phyloP scores from a whole-genome alignment of 2,329 filamentous ascomycete species.

The Elsinoe ampelina region DNA sequence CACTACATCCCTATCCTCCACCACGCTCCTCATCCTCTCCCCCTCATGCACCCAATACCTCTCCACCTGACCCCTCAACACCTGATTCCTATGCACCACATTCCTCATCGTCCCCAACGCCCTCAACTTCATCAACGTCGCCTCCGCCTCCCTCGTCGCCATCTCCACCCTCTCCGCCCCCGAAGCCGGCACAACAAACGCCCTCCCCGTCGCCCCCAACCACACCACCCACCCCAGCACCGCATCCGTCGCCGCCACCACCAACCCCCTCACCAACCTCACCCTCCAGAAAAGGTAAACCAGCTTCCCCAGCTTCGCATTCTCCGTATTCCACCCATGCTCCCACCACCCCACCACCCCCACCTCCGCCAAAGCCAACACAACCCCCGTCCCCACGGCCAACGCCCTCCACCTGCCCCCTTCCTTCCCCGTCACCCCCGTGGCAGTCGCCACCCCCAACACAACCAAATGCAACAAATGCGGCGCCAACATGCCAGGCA shows the following conservation, averaged over 20 bases:
- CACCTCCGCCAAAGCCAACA: constrained; percentile 54
- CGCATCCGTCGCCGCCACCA: constrained; percentile 56
- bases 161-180: constrained; percentile 59
- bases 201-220: constrained; percentile 69
- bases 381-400: constrained; percentile 55
- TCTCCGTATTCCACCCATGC: constrained; percentile 53
- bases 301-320: constrained; percentile 50
- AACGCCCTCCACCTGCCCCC: constrained; percentile 59
- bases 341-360: constrained; percentile 58
- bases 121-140: constrained; percentile 56
- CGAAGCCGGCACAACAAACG: constrained; percentile 55
- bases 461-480: constrained; percentile 69
- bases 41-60: constrained; percentile 77
- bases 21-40: constrained; percentile 59
- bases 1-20: constrained; percentile 69
- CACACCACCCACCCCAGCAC: constrained; percentile 59
- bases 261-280: constrained; percentile 52
- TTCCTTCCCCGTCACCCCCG: constrained; percentile 52
- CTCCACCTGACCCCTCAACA: constrained; percentile 55
- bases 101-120: constrained; percentile 71
- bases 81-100: constrained; percentile 63
- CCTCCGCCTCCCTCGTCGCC: constrained; percentile 47
- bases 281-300: constrained; percentile 65
- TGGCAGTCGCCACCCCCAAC: constrained; percentile 65
- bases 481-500: constrained; percentile 63